These are phyloP conservation scores for Eucalyptus curtisii DNA, from an alignment of 345 rosid species.

Conservation along the genomic window DNA sequence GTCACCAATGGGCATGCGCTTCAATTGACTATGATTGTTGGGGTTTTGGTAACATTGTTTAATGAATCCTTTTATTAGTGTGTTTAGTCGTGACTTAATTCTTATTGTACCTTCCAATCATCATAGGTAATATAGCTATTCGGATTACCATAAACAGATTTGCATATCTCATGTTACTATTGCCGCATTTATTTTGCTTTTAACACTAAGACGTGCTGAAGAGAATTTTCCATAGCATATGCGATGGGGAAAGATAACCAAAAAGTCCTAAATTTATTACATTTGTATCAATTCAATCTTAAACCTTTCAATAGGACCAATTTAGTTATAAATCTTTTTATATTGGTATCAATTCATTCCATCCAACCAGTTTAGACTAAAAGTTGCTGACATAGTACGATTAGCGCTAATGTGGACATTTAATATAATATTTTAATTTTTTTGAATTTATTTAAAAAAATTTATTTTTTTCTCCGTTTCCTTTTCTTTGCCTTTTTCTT, in stretches of 20 bases:
- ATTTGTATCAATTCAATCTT: not conserved
- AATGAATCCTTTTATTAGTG: not conserved
- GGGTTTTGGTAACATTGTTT: not conserved
- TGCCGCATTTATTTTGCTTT: not conserved
- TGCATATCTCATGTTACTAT: not conserved
- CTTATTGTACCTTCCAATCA: not conserved
- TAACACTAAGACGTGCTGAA: not conserved
- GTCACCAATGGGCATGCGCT: not conserved
- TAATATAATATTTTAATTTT: too few species aligned
- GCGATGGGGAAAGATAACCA: not conserved
- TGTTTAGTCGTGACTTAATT: not conserved
- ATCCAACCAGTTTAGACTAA: not conserved
- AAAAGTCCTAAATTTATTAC: accelerated
- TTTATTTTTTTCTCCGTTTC: not conserved
- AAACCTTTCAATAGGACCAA: too few species aligned
- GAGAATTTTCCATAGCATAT: not conserved
- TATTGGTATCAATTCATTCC: accelerated
- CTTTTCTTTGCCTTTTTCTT: too few species aligned
- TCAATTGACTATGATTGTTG: not conserved
- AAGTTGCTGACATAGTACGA: accelerated
- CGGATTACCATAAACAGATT: too few species aligned
- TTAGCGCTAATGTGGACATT: not conserved
- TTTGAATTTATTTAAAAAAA: too few species aligned
- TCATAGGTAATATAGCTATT: not conserved
- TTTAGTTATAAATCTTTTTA: too few species aligned